Evolutionary conservation across 1,284 basidiomycete genomes (phyloP).

Genomic region (Sporisorium scitamineum): DNA sequence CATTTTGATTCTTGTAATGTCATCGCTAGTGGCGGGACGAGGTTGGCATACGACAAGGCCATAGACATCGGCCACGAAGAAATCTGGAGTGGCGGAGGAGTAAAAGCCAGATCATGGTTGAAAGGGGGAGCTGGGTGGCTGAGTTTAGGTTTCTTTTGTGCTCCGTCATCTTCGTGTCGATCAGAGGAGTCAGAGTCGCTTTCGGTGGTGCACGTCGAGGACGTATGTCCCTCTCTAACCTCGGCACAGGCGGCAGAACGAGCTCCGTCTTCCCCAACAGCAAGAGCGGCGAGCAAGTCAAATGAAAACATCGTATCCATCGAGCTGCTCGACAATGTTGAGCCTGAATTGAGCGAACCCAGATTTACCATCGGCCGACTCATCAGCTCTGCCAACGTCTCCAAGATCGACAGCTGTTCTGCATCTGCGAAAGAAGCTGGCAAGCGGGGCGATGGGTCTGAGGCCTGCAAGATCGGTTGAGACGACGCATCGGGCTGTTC

Average conservation of each 20-base stretch:
- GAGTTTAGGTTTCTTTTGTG: neutral
- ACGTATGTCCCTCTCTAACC: no score
- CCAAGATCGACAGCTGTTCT: constrained; percentile 9
- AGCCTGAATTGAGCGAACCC: constrained; percentile 1
- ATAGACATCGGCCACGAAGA: no score
- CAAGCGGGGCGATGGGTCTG: neutral
- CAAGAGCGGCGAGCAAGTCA: constrained; percentile 15
- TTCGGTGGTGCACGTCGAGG: neutral
- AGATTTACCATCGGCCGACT: constrained; percentile 10
- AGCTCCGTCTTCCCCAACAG: no score
- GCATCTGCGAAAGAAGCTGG: neutral
- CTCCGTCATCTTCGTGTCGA: neutral
- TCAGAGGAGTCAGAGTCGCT: no score
- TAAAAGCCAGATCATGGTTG: no score
- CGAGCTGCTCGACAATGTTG: constrained; percentile 15
- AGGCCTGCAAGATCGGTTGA: neutral
- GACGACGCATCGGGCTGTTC: neutral
- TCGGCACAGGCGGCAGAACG: neutral
- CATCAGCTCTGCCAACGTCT: constrained; percentile 13
- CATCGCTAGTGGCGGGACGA: no score
- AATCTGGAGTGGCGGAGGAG: no score
- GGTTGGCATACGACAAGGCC: neutral
- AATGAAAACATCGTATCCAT: constrained; percentile 23
- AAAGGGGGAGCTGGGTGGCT: neutral
- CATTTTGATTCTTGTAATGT: neutral